Evolutionary conservation across 2,329 filamentous ascomycete genomes (phyloP).

Genomic region (Coniosporium tulheliwenetii): DNA sequence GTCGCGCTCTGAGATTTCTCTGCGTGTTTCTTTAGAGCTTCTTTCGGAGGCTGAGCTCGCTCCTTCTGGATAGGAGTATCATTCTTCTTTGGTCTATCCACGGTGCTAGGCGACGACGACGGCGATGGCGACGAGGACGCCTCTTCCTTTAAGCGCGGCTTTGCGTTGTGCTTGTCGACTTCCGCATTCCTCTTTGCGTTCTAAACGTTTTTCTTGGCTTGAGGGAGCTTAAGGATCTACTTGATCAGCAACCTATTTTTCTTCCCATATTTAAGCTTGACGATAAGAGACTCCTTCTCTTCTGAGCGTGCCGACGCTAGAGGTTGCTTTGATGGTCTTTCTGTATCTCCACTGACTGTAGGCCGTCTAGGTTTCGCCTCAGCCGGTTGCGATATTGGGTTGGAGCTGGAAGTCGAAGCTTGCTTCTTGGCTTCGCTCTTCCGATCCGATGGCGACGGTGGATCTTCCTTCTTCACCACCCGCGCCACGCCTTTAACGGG

Average conservation of each 20-base stretch:
- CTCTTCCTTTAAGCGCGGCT: background rate
- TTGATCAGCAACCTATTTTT: conserved; percentile 31
- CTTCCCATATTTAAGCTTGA: conserved; percentile 36
- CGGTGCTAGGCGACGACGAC: too few species aligned
- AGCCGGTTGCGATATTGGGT: conserved; percentile 5
- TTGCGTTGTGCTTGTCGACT: background rate
- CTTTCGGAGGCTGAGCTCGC: background rate
- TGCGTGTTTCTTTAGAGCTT: conserved; percentile 1
- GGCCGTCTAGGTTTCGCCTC: conserved; percentile 4
- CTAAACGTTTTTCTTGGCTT: background rate
- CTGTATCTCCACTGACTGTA: background rate
- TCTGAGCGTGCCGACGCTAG: background rate
- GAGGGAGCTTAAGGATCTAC: conserved; percentile 15
- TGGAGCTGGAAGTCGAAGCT: conserved; percentile 15
- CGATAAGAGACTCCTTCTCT: conserved; percentile 20
- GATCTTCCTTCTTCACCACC: conserved; percentile 4
- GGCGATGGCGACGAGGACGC: too few species aligned
- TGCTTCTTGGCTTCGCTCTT: conserved; percentile 12
- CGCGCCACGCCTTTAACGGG: conserved; percentile 4
- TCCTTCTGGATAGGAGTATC: too few species aligned
- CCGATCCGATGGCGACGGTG: conserved; percentile 1
- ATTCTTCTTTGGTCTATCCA: too few species aligned
- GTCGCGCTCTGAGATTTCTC: conserved; percentile 1
- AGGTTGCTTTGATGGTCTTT: background rate
- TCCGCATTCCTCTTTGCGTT: background rate